Conservation (phyloP, 352 stramenopile species). For the Globisporangium recalcitrans region DNA sequence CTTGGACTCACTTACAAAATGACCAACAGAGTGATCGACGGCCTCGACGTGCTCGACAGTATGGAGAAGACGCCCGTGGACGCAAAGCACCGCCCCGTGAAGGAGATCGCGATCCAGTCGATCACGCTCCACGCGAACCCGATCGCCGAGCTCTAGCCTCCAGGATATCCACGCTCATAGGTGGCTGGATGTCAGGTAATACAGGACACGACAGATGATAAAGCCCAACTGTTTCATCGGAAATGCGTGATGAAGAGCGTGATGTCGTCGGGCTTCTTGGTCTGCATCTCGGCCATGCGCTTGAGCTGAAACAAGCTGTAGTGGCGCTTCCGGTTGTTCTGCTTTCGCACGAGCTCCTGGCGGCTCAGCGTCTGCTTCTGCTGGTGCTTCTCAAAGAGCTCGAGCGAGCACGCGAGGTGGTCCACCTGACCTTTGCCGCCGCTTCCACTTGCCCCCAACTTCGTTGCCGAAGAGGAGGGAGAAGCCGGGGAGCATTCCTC, state of each 20-base stretch:
- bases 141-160: conserved; percentile 62
- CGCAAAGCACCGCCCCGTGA: conserved; percentile 86
- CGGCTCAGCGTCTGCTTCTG: conserved; percentile 46
- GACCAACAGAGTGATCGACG: conserved; percentile 85
- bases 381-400: conserved; percentile 48
- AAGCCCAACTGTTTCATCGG: conserved; percentile 16
- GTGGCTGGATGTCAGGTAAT: no score
- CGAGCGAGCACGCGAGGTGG: conserved; percentile 41
- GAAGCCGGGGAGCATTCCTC: conserved; percentile 22
- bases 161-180: neutral
- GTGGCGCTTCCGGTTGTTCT: conserved; percentile 47
- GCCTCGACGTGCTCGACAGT: conserved; percentile 95
- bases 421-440: conserved; percentile 20
- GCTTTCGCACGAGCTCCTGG: conserved; percentile 45
- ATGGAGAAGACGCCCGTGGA: conserved; percentile 94
- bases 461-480: neutral
- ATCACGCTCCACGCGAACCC: conserved; percentile 93
- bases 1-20: neutral
- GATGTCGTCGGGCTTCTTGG: conserved; percentile 78
- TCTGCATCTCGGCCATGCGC: conserved; percentile 67
- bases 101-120: conserved; percentile 84
- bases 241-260: conserved; percentile 67
- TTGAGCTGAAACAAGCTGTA: conserved; percentile 69
- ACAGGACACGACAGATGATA: neutral
- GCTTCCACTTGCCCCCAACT: neutral